Conservation (phyloP, 192 early-diverging fungal genomes). For the Umbelopsis sp. region DNA sequence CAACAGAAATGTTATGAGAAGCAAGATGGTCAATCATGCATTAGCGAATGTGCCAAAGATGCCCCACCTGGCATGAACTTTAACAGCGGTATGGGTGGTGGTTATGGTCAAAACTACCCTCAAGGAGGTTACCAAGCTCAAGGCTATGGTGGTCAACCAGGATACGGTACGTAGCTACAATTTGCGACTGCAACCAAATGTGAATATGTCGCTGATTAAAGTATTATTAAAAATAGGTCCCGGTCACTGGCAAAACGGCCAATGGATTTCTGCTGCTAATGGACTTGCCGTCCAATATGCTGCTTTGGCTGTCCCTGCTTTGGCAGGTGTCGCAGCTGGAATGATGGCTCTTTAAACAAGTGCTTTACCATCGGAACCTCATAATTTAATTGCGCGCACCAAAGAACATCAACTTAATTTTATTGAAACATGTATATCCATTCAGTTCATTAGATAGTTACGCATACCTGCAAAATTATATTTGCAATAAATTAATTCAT, state of each 20-base stretch:
- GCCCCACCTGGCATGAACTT: not conserved
- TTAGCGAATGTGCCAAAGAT: not conserved
- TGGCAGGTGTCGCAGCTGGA: conserved; percentile 4
- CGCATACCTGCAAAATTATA: too few species aligned
- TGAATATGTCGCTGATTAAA: too few species aligned
- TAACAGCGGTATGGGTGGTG: not conserved
- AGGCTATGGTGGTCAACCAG: not conserved
- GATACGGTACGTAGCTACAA: not conserved
- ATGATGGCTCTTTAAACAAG: conserved; percentile 8
- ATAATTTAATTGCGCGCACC: not conserved
- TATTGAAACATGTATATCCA: too few species aligned
- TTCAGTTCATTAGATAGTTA: too few species aligned
- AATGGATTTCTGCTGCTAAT: conserved; percentile 10
- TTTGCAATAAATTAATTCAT: too few species aligned
- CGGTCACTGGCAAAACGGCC: conserved; percentile 16
- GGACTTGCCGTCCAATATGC: not conserved
- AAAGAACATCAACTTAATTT: too few species aligned
- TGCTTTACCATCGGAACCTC: not conserved
- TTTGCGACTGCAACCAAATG: too few species aligned
- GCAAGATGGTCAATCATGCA: not conserved
- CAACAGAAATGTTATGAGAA: not conserved
- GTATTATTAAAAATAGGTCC: not conserved
- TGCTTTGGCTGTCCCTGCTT: conserved; percentile 4
- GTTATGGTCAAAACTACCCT: not conserved
- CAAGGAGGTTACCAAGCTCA: not conserved